Evolutionary conservation across 129 eudicot genomes (phyloP), one percentile per base, ranked within the genome.

Genomic region (Scalesia atractyloides): DNA sequence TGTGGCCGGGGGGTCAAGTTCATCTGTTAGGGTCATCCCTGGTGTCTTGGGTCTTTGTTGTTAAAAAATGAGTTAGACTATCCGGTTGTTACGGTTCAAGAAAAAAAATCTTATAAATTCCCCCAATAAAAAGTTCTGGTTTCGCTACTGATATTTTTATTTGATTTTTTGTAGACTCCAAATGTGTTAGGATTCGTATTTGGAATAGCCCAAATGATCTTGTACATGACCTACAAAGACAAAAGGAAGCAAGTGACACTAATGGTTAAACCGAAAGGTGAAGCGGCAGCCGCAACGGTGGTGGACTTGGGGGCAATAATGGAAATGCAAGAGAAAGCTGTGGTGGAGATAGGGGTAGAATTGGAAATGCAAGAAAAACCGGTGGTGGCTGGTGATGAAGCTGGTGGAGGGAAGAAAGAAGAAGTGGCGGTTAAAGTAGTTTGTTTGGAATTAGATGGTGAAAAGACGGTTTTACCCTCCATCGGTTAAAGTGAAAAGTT

Each of bases 181-280:
- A 89, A 89, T 71, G 69, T 89, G 50, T 52, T 86, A 36, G 96
- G 96, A 11, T 84, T 89, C 18, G 0, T 47, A 22, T 89, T 89
- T 51, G 96, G 96, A 17, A 26, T 86, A 14, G 73, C 79, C 17
- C 96, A 89, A 33, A 89, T 86, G 92, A 62, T 82, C 14, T 59
- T 89, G 16, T 89, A 86, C 56, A 17, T 76, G 30, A 69, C 86
- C 11, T 89, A 84, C 85, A 89, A 76, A 53, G 72, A 79, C 66
- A 36, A 50, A 30, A 72, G 51, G 26, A 64, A 76, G 68, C 77
- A 71, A 63, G 79, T 66, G 77, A 72, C 7, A 59, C 87, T 84
- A 49, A 19, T 61, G 59, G 70, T 17, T 54, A 70, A 26, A 16
- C 49, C 76, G 26, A 36, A 43, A 5, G 63, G 61, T 13, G 76